phyloP scores from a whole-genome alignment of 441 rosid genomes.

The Aquilaria agallochum region DNA sequence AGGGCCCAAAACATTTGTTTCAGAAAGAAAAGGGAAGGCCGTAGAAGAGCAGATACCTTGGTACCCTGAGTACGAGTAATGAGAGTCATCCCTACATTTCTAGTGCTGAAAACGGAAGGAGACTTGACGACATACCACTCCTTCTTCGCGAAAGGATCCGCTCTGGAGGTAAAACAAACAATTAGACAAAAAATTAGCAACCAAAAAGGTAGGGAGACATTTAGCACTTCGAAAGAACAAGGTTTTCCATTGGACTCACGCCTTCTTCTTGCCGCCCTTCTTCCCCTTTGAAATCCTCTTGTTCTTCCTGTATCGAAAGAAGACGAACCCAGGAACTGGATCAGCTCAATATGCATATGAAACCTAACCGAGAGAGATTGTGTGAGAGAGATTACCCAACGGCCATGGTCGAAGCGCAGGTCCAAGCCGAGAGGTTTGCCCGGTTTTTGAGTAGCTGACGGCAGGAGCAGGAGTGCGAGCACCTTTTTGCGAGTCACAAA shows the following conservation, averaged over 20 bases:
- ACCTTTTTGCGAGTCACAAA: too few species aligned
- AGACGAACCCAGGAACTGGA: not conserved
- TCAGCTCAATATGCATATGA: not conserved
- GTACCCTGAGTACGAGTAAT: constrained; percentile 94
- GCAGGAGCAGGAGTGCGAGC: too few species aligned
- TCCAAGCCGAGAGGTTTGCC: too few species aligned
- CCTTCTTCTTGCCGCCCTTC: constrained; percentile 96
- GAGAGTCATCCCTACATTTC: constrained; percentile 83
- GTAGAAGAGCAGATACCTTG: constrained; percentile 41
- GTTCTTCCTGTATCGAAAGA: constrained; percentile 56
- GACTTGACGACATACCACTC: constrained; percentile 96
- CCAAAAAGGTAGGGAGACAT: constrained; percentile 5
- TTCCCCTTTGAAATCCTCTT: constrained; percentile 96
- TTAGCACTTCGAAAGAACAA: not conserved
- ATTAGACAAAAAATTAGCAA: not conserved
- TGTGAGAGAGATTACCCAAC: constrained; percentile 50
- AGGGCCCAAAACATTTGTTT: too few species aligned
- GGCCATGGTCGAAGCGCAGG: constrained; percentile 50
- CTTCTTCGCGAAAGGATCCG: constrained; percentile 87
- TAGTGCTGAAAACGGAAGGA: constrained; percentile 49
- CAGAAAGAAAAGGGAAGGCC: not conserved
- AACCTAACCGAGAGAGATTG: not conserved
- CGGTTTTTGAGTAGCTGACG: too few species aligned
- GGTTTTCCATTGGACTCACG: constrained; percentile 35
- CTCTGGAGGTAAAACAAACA: constrained; percentile 26